These are phyloP conservation scores for Linnemannia schmuckeri DNA, from an alignment of 192 early-diverging fungal genomes.

Conservation along the genomic window DNA sequence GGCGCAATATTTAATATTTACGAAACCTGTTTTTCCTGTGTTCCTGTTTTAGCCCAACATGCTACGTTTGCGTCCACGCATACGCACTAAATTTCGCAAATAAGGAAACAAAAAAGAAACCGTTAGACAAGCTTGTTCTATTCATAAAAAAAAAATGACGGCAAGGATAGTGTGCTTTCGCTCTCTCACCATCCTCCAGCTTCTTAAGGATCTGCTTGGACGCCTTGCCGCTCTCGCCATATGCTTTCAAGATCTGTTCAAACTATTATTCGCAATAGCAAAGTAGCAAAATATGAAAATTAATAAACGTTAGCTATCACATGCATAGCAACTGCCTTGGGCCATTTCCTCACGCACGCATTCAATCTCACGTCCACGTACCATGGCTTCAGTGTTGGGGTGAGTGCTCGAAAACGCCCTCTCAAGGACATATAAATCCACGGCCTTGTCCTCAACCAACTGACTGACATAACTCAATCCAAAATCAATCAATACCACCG, in stretches of 20 bases:
- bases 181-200: slow-evolving; percentile 83
- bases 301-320: background rate
- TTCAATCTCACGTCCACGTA: slow-evolving; percentile 45
- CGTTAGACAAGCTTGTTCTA: background rate
- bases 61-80: slow-evolving; percentile 86
- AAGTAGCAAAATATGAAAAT: background rate
- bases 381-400: slow-evolving; percentile 83
- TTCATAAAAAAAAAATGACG: background rate
- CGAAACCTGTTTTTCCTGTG: background rate
- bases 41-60: slow-evolving; percentile 74
- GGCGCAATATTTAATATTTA: background rate
- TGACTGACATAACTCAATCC: slow-evolving; percentile 90
- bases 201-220: slow-evolving; percentile 73
- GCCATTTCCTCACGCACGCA: slow-evolving; percentile 11
- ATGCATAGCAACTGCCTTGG: background rate
- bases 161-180: background rate
- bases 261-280: slow-evolving; percentile 64
- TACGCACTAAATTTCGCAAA: slow-evolving; percentile 64
- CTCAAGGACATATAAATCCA: slow-evolving; percentile 99
- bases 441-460: slow-evolving; percentile 95
- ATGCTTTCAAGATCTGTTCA: slow-evolving; percentile 77
- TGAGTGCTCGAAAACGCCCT: slow-evolving; percentile 94
- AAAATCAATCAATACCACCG: slow-evolving; percentile 94
- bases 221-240: slow-evolving; percentile 68
- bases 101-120: background rate